A percentile compares a stretch with the other conserved stretches of the same genome.
These are phyloP conservation scores for Phytophthora sp. DNA, from an alignment of 352 stramenopile genomes.

Conservation along the genomic window DNA sequence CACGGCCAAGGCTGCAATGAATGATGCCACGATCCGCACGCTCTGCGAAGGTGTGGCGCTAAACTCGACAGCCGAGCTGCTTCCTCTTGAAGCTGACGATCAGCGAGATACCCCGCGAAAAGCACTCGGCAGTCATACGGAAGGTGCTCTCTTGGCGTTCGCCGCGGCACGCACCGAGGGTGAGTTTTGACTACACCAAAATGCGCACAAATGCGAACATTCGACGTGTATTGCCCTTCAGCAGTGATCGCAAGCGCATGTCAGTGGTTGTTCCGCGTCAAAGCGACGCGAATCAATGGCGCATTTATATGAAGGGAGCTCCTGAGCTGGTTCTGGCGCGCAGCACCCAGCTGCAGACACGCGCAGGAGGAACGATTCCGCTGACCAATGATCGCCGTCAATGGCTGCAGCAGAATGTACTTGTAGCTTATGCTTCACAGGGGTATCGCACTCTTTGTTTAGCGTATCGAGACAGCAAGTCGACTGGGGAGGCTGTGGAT, in stretches of 20 bases:
- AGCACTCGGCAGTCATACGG: constrained; percentile 53
- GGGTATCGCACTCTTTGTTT: constrained; percentile 84
- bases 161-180: constrained; percentile 21
- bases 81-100: constrained; percentile 36
- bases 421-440: constrained; percentile 70
- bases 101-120: constrained; percentile 21
- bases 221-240: constrained; percentile 83
- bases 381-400: constrained; percentile 16
- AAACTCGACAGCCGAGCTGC: constrained; percentile 86
- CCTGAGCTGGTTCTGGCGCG: constrained; percentile 62
- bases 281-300: constrained; percentile 17
- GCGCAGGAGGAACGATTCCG: constrained; percentile 13
- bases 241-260: constrained; percentile 95
- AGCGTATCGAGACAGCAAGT: constrained; percentile 45
- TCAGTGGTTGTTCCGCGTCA: constrained; percentile 75
- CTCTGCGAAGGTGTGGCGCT: constrained; percentile 79
- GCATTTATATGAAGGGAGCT: constrained; percentile 58
- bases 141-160: constrained; percentile 56
- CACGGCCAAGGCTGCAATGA: constrained; percentile 3
- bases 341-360: constrained; percentile 36
- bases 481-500: constrained; percentile 16
- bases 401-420: constrained; percentile 37
- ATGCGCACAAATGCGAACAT: constrained; percentile 29
- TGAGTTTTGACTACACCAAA: constrained; percentile 39
- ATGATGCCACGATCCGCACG: constrained; percentile 25